Evolutionary conservation across 2,329 filamentous ascomycete species (phyloP), one percentile per base, ranked within the genome.

Genomic region (Hirsutella thompsonii): DNA sequence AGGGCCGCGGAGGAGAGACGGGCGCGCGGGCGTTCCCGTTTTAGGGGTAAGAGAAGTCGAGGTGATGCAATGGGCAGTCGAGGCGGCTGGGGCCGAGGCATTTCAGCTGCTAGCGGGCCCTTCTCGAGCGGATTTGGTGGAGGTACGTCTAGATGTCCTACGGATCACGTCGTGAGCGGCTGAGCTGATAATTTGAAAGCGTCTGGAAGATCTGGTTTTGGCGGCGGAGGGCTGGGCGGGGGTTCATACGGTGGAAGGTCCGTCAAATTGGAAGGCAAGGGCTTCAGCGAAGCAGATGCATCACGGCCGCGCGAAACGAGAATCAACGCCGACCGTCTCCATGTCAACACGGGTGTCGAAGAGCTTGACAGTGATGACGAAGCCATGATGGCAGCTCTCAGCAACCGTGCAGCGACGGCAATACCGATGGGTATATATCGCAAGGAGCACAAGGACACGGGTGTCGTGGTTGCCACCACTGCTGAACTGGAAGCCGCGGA

Each of bases 391-490:
- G 55, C 49, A 10, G 59, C 58, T 2, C 55, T 63, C 8, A 54
- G 52, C 43, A 48, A 50, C 21, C 54, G 49, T 18, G 38, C 52
- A 37, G 51, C 49, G 44, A 60, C 50, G 39, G 53, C 66, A 18
- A 60, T 76, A 47, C 74, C 74, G 14, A 70, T 77, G 60, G 72
- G 72, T 38, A 74, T 78, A 47, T 64, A 67, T 47, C 66, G 74
- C 45, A 62, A 63, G 44, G 68, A 74, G 47, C 69, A 74, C 49
- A 69, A 73, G 52, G 69, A 75, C 14, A 60, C 67, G 20, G 69
- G 66, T n/a, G 56, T 73, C 23, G 62, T 69, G 40, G 68, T 76
- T 37, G 68, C 72, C 10, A 75, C 71, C 0, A 69, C 70, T n/a
- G 72, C 70, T 30, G 73, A 78, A 47, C 61, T 76, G 11, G 69